These are phyloP conservation scores for Chalaropsis ovoidea DNA, from an alignment of 2,329 filamentous ascomycete species.

Conservation along the genomic window DNA sequence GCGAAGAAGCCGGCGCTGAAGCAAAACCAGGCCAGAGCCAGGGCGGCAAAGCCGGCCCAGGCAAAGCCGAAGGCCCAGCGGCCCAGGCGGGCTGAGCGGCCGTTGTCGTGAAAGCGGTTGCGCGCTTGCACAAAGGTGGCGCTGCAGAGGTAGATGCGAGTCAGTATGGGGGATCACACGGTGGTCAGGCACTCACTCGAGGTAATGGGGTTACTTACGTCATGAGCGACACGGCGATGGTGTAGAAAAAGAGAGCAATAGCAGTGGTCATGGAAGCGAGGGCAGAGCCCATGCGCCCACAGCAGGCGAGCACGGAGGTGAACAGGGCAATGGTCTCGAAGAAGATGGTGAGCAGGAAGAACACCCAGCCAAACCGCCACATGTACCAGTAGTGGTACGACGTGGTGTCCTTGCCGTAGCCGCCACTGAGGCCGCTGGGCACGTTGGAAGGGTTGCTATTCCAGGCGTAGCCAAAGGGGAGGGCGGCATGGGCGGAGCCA, in stretches of 20 bases:
- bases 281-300: constrained; percentile 58
- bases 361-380: constrained; percentile 87
- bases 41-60: constrained; percentile 59
- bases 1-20: constrained; percentile 51
- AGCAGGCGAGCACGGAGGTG: constrained; percentile 57
- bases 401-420: constrained; percentile 46
- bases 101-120: constrained; percentile 49
- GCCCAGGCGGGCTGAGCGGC: constrained; percentile 52
- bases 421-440: constrained; percentile 41
- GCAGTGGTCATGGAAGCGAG: constrained; percentile 50
- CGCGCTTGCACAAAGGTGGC: constrained; percentile 59
- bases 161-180: constrained; percentile 26
- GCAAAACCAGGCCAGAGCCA: constrained; percentile 55
- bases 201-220: constrained; percentile 45
- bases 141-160: constrained; percentile 29
- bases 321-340: constrained; percentile 62
- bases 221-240: constrained; percentile 59
- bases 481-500: constrained; percentile 48
- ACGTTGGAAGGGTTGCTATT: constrained; percentile 37
- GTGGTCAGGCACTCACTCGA: no score
- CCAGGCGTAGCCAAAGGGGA: constrained; percentile 65
- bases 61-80: constrained; percentile 63
- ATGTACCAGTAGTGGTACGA: constrained; percentile 62
- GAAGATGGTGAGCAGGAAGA: constrained; percentile 75
- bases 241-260: constrained; percentile 58